These are phyloP conservation scores for Ilex paraguariensis DNA, from an alignment of 305 asterid genomes.

Conservation along the genomic window DNA sequence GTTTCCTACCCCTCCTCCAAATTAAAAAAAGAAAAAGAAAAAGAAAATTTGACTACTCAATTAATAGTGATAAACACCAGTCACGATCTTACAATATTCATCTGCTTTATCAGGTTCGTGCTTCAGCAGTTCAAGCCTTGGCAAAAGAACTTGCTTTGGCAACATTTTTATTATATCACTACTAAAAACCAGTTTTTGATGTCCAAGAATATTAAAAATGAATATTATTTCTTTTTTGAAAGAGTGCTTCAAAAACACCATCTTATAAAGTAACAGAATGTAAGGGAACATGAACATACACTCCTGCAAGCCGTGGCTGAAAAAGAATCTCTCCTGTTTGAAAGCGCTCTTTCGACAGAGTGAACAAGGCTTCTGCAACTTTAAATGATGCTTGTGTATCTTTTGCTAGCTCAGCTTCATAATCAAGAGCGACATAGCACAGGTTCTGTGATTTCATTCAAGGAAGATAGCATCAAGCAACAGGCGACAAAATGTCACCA, in stretches of 20 bases:
- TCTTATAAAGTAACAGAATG: slow-evolving; percentile 14
- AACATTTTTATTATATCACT: no score
- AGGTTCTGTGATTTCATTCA: slow-evolving; percentile 63
- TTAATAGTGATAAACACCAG: no score
- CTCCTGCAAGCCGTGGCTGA: slow-evolving; percentile 86
- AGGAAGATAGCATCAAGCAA: slow-evolving; percentile 7
- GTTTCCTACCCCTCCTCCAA: no score
- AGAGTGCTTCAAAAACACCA: slow-evolving; percentile 15
- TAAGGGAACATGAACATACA: slow-evolving; percentile 50
- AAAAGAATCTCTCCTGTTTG: slow-evolving; percentile 94
- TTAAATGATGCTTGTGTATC: slow-evolving; percentile 64
- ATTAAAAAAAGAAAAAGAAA: no score
- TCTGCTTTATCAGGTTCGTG: no score
- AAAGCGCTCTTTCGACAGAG: slow-evolving; percentile 90
- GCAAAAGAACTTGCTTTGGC: no score
- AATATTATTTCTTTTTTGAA: slow-evolving; percentile 1
- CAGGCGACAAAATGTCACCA: slow-evolving; percentile 9
- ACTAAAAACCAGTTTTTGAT: not conserved
- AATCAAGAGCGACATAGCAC: slow-evolving; percentile 90
- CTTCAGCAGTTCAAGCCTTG: no score
- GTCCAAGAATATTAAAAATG: slow-evolving; percentile 2
- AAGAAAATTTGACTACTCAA: no score
- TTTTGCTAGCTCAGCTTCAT: slow-evolving; percentile 78
- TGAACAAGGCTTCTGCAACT: slow-evolving; percentile 56
- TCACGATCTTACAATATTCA: no score